These are phyloP conservation scores for Candolleomyces eurysporus DNA, from an alignment of 768 basidiomycete genomes.

Conservation along the genomic window DNA sequence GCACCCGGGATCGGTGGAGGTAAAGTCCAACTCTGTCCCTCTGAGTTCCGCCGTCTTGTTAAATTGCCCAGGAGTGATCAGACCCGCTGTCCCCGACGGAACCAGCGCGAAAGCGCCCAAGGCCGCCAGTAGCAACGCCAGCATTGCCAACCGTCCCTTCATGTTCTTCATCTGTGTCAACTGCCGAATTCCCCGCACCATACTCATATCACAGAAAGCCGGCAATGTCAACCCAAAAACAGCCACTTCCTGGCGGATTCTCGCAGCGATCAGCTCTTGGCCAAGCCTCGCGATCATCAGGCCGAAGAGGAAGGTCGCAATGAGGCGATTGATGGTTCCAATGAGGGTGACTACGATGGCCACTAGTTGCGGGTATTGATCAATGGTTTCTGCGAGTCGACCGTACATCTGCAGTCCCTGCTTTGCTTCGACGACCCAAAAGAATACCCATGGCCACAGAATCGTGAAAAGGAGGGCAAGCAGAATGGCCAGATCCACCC, in stretches of 20 bases:
- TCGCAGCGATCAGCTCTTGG: background rate
- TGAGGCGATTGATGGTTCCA: background rate
- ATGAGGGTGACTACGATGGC: background rate
- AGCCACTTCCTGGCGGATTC: background rate
- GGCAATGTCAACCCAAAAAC: background rate
- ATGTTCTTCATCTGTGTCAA: background rate
- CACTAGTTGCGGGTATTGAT: background rate
- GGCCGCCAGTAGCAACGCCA: background rate
- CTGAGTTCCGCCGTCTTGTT: background rate
- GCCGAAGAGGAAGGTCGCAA: background rate
- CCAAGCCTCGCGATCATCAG: background rate
- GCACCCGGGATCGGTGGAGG: background rate
- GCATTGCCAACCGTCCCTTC: too few species aligned
- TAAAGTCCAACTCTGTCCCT: background rate
- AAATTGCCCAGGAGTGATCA: background rate
- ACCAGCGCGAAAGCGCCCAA: background rate
- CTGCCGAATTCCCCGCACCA: background rate
- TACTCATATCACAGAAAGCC: background rate
- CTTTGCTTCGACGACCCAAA: background rate
- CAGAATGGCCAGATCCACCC: too few species aligned
- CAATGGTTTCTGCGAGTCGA: background rate
- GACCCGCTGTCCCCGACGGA: background rate
- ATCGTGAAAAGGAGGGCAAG: background rate
- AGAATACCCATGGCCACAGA: background rate
- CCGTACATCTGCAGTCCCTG: background rate